Base-by-base conservation (phyloP, 1,284 basidiomycete genomes). In the Melampsora abietis-canadensis region DNA sequence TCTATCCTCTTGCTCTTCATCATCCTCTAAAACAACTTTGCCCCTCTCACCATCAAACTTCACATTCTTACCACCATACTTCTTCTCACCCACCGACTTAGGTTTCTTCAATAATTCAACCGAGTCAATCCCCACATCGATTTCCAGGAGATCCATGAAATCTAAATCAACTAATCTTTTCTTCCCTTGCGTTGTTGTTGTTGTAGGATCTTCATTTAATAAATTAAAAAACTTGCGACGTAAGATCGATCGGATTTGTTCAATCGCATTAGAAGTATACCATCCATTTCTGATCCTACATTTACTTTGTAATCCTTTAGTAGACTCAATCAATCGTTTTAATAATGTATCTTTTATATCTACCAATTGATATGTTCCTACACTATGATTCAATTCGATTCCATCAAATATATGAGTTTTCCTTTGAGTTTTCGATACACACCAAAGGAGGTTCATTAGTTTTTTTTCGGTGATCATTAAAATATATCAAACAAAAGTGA, bases 371-470 rank as follows among this genome's bases (percentile, higher is more conserved):
- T 92, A 98, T 21, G 92, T 90, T 6, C 92, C 92, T 0, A 90
- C 88, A 81, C 92, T 89, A 77, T 89, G 89, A 69, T 89, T 88
- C 44, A 91, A 82, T 5, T 87, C 87, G 76, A 87, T 81, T 0
- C 95, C 96, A 81, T 98, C 92, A 80, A 98, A 98, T 47, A 92
- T 86, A 82, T 97, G 92, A 0, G 89, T 89, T 76, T 84, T 86
- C 21, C 74, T 63, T n/a, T 59, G 12, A 10, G 40, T 14, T 30
- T 31, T 59, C n/a, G n/a, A 40, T 24, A 61, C 21, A n/a, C 31
- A 30, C 21, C 17, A 12, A 27, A 48, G 19, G 15, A 37, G 10
- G 0, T 44, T 44, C 10, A 44, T 44, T 14, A 44, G 40, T 44
- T 44, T 44, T 44, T 12, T 37, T 37, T 12, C 4, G 14, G 10